These are phyloP conservation scores for Eucalyptus guilfoylei DNA, from an alignment of 345 rosid genomes.

Conservation along the genomic window DNA sequence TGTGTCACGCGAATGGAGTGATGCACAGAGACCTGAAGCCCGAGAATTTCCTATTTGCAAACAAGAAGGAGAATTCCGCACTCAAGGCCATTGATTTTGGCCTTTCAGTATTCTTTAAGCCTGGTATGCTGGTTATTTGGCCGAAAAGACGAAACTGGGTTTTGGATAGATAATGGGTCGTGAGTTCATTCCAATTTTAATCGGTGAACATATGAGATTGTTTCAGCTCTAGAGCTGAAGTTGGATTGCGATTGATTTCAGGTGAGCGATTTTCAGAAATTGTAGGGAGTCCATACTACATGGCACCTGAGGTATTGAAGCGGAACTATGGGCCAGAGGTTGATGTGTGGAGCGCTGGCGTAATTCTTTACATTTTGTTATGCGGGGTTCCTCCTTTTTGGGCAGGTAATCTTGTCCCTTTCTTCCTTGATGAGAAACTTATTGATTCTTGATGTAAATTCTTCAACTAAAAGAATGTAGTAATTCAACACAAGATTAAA, in stretches of 20 bases:
- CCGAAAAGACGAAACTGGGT: not conserved
- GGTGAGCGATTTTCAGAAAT: slow-evolving; percentile 80
- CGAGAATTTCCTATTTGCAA: slow-evolving; percentile 86
- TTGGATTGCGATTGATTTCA: slow-evolving; percentile 2
- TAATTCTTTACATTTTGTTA: slow-evolving; percentile 70
- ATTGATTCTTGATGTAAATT: not conserved
- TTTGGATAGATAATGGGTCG: not conserved
- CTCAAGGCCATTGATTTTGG: slow-evolving; percentile 94
- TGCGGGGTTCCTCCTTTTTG: slow-evolving; percentile 97
- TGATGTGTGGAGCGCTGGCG: slow-evolving; percentile 95
- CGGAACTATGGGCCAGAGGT: slow-evolving; percentile 86
- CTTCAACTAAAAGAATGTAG: not conserved
- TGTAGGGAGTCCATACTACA: slow-evolving; percentile 96
- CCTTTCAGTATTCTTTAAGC: slow-evolving; percentile 76
- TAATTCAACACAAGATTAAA: not conserved
- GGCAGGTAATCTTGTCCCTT: slow-evolving; percentile 43
- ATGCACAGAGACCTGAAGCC: slow-evolving; percentile 96
- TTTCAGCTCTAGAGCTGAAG: not conserved
- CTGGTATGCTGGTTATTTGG: slow-evolving; percentile 30
- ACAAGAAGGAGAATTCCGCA: slow-evolving; percentile 75
- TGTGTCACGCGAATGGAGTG: slow-evolving; percentile 91
- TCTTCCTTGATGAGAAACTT: not conserved
- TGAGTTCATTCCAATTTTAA: not conserved
- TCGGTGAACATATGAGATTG: not conserved
- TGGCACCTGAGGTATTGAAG: slow-evolving; percentile 95